phyloP scores from a whole-genome alignment of 148 eudicot genomes.

The Nepenthes mirabilis region DNA sequence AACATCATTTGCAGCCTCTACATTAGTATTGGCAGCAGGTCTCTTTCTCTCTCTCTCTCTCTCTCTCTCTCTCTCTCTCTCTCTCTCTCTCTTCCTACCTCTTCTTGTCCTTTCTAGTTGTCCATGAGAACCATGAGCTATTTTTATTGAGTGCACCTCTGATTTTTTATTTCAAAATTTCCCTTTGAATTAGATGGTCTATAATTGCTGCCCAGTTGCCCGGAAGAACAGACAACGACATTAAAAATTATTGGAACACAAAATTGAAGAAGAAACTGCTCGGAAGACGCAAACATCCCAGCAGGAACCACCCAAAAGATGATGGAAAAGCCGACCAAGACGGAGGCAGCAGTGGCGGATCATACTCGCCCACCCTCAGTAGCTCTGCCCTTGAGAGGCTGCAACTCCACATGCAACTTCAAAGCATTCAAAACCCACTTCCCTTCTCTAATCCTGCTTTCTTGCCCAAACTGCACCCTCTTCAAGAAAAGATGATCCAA shows the following conservation, averaged over 20 bases:
- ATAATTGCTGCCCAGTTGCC: slow-evolving; percentile 95
- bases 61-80: no score
- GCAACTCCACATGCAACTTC: slow-evolving; percentile 92
- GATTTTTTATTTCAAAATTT: background rate
- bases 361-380: slow-evolving; percentile 36
- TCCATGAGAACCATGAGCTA: slow-evolving; percentile 4
- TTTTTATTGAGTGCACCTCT: background rate
- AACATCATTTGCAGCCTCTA: slow-evolving; percentile 81
- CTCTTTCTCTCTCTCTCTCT: no score
- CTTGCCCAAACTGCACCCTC: slow-evolving; percentile 74
- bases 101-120: background rate
- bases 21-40: slow-evolving; percentile 95
- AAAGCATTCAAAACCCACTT: slow-evolving; percentile 42
- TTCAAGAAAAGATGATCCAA: slow-evolving; percentile 57
- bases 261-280: slow-evolving; percentile 68
- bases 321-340: slow-evolving; percentile 16
- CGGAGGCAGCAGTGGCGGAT: slow-evolving; percentile 10
- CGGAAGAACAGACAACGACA: slow-evolving; percentile 94
- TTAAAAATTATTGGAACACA: slow-evolving; percentile 81
- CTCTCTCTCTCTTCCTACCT: no score
- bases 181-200: slow-evolving; percentile 54
- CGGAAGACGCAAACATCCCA: slow-evolving; percentile 42
- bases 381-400: slow-evolving; percentile 85
- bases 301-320: slow-evolving; percentile 8
- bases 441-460: slow-evolving; percentile 46